These are phyloP conservation scores for Tillandsia fasciculata DNA, from an alignment of 176 grass and related monocot genomes.

Conservation along the genomic window DNA sequence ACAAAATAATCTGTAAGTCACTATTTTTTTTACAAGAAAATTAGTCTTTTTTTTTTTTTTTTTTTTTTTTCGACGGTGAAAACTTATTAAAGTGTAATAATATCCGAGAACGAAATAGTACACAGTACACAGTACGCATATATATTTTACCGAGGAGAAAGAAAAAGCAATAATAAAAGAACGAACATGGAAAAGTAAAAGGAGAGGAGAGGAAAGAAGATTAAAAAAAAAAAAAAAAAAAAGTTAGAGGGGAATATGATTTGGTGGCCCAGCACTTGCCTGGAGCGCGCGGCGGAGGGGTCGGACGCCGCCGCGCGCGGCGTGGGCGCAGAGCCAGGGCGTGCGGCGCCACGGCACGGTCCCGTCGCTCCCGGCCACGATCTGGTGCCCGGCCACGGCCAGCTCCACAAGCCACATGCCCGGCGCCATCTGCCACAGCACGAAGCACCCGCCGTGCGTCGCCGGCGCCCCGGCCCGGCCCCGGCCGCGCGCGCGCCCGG, in stretches of 20 bases:
- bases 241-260: not conserved
- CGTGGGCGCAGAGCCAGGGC: conserved; percentile 86
- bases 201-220: too few species aligned
- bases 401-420: conserved; percentile 93
- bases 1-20: too few species aligned
- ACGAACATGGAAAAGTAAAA: too few species aligned
- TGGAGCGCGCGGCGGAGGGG: conserved; percentile 87
- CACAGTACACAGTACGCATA: too few species aligned
- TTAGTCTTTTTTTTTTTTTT: too few species aligned
- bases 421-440: conserved; percentile 83
- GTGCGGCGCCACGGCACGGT: conserved; percentile 87
- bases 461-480: conserved; percentile 3
- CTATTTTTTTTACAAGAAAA: too few species aligned
- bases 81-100: too few species aligned
- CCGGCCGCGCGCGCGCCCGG: conserved; percentile 8
- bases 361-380: conserved; percentile 86
- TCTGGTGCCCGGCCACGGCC: conserved; percentile 60
- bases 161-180: too few species aligned
- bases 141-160: too few species aligned
- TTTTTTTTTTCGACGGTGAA: too few species aligned
- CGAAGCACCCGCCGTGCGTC: conserved; percentile 75
- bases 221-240: too few species aligned
- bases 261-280: conserved; percentile 32
- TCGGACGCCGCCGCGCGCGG: conserved; percentile 63
- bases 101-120: too few species aligned